Conservation (phyloP, 192 early-diverging fungal genomes). For the Entophlyctis luteolus region DNA sequence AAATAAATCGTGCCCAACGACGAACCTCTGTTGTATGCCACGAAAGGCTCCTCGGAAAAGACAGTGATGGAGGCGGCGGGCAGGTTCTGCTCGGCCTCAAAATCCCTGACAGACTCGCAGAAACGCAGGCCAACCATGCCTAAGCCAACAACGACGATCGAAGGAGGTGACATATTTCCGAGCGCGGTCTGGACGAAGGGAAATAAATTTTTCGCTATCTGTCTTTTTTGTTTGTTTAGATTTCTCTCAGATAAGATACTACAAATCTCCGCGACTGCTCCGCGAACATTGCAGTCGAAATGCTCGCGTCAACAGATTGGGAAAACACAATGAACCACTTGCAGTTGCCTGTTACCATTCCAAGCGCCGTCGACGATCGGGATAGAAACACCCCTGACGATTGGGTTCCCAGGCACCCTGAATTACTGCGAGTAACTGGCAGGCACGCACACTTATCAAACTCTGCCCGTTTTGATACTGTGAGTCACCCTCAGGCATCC, state of each 20-base stretch:
- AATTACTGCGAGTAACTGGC: conserved; percentile 49
- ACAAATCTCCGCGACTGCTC: no score
- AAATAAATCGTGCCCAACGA: background rate
- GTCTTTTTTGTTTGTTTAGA: no score
- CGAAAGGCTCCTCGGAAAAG: conserved; percentile 57
- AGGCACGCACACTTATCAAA: background rate
- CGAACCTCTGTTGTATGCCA: conserved; percentile 58
- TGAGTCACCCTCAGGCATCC: conserved; percentile 42
- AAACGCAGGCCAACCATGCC: conserved; percentile 68
- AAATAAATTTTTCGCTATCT: no score
- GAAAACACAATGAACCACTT: no score
- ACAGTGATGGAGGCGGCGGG: conserved; percentile 37
- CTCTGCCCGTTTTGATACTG: background rate
- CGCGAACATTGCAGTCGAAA: no score
- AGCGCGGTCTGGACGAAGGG: no score
- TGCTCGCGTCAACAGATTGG: no score
- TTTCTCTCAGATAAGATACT: no score
- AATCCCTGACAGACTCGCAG: conserved; percentile 58
- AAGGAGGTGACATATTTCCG: no score
- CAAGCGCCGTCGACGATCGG: conserved; percentile 4
- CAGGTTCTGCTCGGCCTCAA: conserved; percentile 40
- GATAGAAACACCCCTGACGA: conserved; percentile 39
- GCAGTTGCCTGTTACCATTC: background rate
- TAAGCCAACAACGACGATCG: conserved; percentile 58
- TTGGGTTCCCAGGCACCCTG: conserved; percentile 41